Conservation (phyloP, 352 stramenopile genomes). For the Globisporangium mamillatum region DNA sequence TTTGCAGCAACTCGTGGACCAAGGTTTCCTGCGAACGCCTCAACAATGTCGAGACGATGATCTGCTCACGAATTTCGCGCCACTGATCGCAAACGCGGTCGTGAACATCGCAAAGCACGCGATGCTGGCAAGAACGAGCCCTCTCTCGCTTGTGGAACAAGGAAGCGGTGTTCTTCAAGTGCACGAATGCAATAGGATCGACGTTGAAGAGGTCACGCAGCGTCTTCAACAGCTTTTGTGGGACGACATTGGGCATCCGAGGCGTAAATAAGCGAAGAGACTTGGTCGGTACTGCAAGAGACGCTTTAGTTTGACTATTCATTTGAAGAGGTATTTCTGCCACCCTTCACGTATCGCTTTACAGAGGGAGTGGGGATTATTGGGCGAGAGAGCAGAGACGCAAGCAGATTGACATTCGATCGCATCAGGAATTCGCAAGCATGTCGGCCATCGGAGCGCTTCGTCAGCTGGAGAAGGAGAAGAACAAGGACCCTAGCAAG, state of each 20-base stretch:
- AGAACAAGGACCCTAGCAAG: constrained; percentile 64
- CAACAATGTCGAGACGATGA: constrained; percentile 53
- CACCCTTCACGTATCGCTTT: background rate
- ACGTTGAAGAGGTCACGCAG: constrained; percentile 18
- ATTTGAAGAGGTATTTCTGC: constrained; percentile 5
- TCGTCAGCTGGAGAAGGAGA: constrained; percentile 83
- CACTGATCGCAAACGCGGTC: constrained; percentile 54
- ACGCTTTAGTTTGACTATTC: background rate
- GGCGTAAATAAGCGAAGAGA: background rate
- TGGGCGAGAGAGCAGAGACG: background rate
- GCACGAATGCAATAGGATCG: constrained; percentile 11
- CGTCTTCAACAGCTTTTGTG: constrained; percentile 15
- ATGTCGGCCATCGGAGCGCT: constrained; percentile 85
- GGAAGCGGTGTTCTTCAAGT: background rate
- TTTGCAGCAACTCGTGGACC: constrained; percentile 46
- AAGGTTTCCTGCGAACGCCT: constrained; percentile 43
- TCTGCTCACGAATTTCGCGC: constrained; percentile 44
- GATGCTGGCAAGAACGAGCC: background rate
- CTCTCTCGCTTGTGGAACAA: background rate
- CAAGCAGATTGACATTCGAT: constrained; percentile 17
- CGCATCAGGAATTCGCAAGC: constrained; percentile 21
- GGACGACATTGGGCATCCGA: background rate
- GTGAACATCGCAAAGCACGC: constrained; percentile 28
- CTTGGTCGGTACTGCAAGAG: background rate
- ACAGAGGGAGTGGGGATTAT: background rate